These are phyloP conservation scores for Coriolopsis trogii DNA, from an alignment of 1,284 basidiomycete genomes.

Conservation along the genomic window DNA sequence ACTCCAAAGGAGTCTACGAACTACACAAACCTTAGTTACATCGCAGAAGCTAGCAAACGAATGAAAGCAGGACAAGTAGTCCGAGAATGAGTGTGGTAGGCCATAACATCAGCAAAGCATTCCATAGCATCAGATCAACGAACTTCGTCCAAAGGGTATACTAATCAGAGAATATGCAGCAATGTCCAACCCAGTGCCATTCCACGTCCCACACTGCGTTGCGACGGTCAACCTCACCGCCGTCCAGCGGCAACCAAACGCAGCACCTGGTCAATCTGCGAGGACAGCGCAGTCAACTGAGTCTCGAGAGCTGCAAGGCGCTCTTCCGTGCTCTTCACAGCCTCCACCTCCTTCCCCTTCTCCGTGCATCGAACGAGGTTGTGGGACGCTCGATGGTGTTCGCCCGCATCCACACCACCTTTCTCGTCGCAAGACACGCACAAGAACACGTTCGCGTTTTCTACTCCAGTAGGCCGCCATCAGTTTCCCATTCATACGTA, in stretches of 20 bases:
- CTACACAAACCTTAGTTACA: too few species aligned
- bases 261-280: slow-evolving; percentile 20
- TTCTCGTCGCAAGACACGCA: slow-evolving; percentile 23
- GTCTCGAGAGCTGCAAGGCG: slow-evolving; percentile 25
- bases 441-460: slow-evolving; percentile 17
- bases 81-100: too few species aligned
- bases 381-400: slow-evolving; percentile 16
- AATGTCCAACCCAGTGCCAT: background rate
- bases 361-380: slow-evolving; percentile 28
- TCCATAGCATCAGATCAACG: too few species aligned
- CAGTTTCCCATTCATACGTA: background rate
- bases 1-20: too few species aligned
- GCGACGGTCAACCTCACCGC: too few species aligned
- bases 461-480: background rate
- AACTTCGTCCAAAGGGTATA: too few species aligned
- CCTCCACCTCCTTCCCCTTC: background rate
- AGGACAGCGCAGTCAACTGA: slow-evolving; percentile 15
- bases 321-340: slow-evolving; percentile 10
- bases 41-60: too few species aligned
- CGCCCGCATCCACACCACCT: slow-evolving; percentile 5
- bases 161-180: too few species aligned
- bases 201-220: background rate
- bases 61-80: too few species aligned
- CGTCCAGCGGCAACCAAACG: background rate
- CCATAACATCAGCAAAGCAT: too few species aligned